Conservation (phyloP, 495 filamentous ascomycete genomes). For the Xylaria grammica region DNA sequence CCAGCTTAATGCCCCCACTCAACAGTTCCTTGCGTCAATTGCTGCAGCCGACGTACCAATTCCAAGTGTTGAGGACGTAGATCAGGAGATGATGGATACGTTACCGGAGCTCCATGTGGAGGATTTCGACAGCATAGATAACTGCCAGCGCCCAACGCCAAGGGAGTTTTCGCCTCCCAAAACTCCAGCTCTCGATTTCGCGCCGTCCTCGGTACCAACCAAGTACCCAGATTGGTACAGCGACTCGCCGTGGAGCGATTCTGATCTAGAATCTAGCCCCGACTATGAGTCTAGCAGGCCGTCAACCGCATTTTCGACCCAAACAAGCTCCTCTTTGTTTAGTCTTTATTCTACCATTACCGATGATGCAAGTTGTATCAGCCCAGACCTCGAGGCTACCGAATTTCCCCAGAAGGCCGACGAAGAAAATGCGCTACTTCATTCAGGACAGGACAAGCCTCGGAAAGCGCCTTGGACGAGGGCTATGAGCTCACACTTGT, state of each 20-base stretch:
- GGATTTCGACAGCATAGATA: conserved; percentile 39
- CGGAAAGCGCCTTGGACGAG: conserved; percentile 73
- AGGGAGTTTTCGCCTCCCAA: conserved; percentile 50
- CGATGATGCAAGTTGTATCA: conserved; percentile 51
- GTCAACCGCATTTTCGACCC: conserved; percentile 55
- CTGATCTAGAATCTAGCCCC: conserved; percentile 51
- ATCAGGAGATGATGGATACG: conserved; percentile 42
- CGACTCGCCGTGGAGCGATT: conserved; percentile 49
- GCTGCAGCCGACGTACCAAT: conserved; percentile 61
- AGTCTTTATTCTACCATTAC: conserved; percentile 54
- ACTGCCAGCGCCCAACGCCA: conserved; percentile 33
- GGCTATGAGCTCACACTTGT: conserved; percentile 91
- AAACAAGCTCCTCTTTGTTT: conserved; percentile 54
- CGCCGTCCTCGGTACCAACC: conserved; percentile 36
- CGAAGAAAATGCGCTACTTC: background rate
- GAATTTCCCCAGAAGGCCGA: conserved; percentile 29
- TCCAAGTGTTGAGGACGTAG: conserved; percentile 56
- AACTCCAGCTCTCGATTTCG: conserved; percentile 48
- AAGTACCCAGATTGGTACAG: conserved; percentile 56
- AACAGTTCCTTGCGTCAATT: conserved; percentile 62
- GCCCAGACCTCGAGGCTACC: conserved; percentile 45
- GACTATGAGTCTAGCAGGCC: conserved; percentile 58
- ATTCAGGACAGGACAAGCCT: conserved; percentile 31
- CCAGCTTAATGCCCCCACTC: conserved; percentile 55
- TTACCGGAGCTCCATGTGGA: conserved; percentile 32